phyloP scores from a whole-genome alignment of 805 yeast genomes.

The Starmerella bombicola region DNA sequence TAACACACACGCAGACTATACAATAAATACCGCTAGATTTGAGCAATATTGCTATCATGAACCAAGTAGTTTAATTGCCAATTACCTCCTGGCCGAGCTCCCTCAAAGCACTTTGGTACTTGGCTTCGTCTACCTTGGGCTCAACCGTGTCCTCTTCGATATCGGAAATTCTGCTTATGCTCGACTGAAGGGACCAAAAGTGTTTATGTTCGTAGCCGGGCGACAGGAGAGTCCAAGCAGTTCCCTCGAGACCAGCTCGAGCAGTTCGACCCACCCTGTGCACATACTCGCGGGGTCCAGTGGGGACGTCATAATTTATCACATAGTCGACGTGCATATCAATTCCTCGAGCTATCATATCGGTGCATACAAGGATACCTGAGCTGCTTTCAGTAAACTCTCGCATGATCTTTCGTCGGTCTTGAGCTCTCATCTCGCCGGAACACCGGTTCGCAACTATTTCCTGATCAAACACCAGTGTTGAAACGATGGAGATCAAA shows the following conservation, averaged over 20 bases:
- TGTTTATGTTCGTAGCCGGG: conserved; percentile 64
- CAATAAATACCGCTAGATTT: neutral
- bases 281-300: conserved; percentile 78
- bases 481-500: conserved; percentile 38
- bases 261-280: conserved; percentile 98
- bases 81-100: conserved; percentile 33
- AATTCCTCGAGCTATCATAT: conserved; percentile 90
- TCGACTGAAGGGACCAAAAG: conserved; percentile 30
- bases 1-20: conserved; percentile 8
- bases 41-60: too few relatives aligned
- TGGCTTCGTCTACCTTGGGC: conserved; percentile 30
- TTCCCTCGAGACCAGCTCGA: conserved; percentile 72
- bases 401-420: conserved; percentile 45
- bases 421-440: conserved; percentile 31
- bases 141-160: conserved; percentile 23
- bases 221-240: conserved; percentile 57
- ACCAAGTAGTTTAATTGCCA: too few relatives aligned
- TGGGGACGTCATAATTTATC: conserved; percentile 82
- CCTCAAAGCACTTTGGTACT: conserved; percentile 37
- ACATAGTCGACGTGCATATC: conserved; percentile 66
- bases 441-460: conserved; percentile 27
- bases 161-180: conserved; percentile 25
- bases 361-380: conserved; percentile 57
- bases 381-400: conserved; percentile 45
- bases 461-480: conserved; percentile 17